Evolutionary conservation across 257 asterid species (phyloP), one percentile per base, ranked within the genome.

Genomic region (Plantago elongata): DNA sequence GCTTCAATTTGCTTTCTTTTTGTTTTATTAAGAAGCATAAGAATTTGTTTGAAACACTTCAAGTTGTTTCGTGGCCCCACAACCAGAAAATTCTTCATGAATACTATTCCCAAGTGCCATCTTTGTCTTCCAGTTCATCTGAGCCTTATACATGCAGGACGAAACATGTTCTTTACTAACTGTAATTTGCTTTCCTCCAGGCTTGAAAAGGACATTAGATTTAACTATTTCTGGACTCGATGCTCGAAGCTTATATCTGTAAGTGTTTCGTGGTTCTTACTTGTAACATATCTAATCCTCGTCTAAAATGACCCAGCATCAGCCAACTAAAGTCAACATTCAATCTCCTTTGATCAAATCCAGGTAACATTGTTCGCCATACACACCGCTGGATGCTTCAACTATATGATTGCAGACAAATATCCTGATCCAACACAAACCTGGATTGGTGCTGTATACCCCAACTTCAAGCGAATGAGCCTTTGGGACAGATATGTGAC

Each of bases 151-250:
- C 18, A 29, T 27, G 13, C 16, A 11, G 30, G 58, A 16, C 9
- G 34, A 59, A 29, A 43, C 40, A 65, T 52, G 42, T 55, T 40
- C 11, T 37, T 57, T 50, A 66, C 69, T 62, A 48, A 60, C 40
- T 10, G 69, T 67, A 15, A 44, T 65, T 72, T 69, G 54, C 5
- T 65, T 62, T 69, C 65, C 30, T 49, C 62, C 82, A 89, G 95
- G 77, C 86, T 90, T 6, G 98, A 90, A 75, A 90, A 90, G 79
- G 98, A 90, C 75, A 90, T 85, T 17, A 88, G 96, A 27, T 90
- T 90, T 63, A 85, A 78, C 83, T 90, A 90, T 59, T 90, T 90
- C 88, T 88, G 94, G 96, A 88, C 84, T 29, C 86, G 96, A 9
- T 90, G 93, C 74, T 81, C 91, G 18, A 90, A 90, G 70, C 90